A percentile compares a stretch with the other conserved stretches of the same genome.
Conservation (phyloP, 2,329 filamentous ascomycete species). For the Fusarium caatingaense region DNA sequence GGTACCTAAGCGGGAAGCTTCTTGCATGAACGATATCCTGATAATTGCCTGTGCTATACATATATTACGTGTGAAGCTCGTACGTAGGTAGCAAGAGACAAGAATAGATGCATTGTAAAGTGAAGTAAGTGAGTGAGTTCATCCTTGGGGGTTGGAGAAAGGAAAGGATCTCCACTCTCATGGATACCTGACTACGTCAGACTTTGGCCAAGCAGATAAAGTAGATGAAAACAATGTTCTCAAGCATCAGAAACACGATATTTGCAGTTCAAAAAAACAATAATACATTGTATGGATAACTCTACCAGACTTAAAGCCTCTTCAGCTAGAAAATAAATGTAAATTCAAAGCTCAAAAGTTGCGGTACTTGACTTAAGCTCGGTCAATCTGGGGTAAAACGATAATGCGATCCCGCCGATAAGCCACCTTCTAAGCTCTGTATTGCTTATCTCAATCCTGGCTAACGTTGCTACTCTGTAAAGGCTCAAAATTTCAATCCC, state of each 20-base stretch:
- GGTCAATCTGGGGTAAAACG: constrained; percentile 44
- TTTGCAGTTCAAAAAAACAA: not conserved
- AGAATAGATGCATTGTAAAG: constrained; percentile 7
- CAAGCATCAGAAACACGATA: not conserved
- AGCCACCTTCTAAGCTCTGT: constrained; percentile 27
- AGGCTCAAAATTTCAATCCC: constrained; percentile 47
- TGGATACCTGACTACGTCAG: constrained; percentile 22
- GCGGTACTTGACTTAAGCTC: constrained; percentile 2
- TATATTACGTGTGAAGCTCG: not conserved
- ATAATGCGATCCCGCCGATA: constrained; percentile 50
- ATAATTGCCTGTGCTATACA: not conserved
- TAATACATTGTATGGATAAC: not conserved
- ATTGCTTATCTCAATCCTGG: constrained; percentile 31
- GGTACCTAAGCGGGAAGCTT: constrained; percentile 6
- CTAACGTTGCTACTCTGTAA: not conserved
- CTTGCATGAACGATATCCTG: constrained; percentile 4
- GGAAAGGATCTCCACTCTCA: constrained; percentile 11
- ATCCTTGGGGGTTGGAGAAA: not conserved
- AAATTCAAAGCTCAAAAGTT: not conserved
- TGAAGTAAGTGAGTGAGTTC: not conserved
- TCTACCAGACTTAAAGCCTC: not conserved
- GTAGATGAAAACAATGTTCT: not conserved
- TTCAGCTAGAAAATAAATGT: not conserved
- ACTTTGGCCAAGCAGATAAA: not conserved
- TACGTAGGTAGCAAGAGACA: not conserved